Evolutionary conservation across 441 rosid genomes (phyloP), one percentile per base, ranked within the genome.

Genomic region (Pelargonium citronellum): DNA sequence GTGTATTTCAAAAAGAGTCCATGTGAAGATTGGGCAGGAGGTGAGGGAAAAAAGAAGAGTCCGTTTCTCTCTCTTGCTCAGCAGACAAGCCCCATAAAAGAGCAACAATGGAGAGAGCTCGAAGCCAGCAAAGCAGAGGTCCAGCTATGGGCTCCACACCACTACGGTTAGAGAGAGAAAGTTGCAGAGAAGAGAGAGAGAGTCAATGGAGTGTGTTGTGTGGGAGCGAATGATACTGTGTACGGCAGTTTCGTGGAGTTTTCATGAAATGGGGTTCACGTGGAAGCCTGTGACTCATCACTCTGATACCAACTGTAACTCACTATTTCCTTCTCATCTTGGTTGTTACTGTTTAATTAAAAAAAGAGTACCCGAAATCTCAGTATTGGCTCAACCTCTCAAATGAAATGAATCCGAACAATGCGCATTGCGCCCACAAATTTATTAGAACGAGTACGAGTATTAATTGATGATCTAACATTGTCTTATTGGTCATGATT

Each of bases 51-150:
- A 13, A 53, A 34, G 0, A 34, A 34, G 39, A 34, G 39, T 34
- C 39, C 63, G 51, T 67, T 75, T 74, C 62, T 66, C 64, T 69
- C 27, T 34, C 9, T 34, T 62, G 60, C 73, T 46, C 39, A 77
- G 79, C 84, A 85, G 93, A 80, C 89, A 82, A 89, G 84, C 75
- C 78, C 89, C 87, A 86, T 83, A 83, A 85, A 86, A 80, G 73
- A 82, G 83, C 90, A 87, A 79, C 86, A 76, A 83, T 77, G 87
- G 83, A 72, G 39, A 34, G 87, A 82, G 89, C 87, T 85, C 69
- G 82, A 73, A 78, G 96, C 89, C 95, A 87, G 95, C 91, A 79
- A 81, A 79, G 91, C 90, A 79, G 34, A 76, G 91, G 91, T 76
- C 91, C 89, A 74, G 78, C 68, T 75, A 69, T 79, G 91, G 97